phyloP scores from a whole-genome alignment of 2,329 filamentous ascomycete species.

The Fusarium temperatum region DNA sequence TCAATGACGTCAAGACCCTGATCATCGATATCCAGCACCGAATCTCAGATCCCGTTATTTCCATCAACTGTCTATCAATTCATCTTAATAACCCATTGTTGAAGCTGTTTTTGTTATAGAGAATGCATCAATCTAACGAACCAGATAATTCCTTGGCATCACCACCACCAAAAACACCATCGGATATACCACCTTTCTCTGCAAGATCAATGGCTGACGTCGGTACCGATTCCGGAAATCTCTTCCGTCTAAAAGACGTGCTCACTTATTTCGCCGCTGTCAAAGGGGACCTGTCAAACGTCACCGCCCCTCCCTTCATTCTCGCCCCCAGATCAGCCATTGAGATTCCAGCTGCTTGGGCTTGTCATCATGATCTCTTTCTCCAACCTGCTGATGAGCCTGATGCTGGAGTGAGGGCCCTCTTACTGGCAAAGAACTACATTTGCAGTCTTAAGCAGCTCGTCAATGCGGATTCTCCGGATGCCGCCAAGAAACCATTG shows the following conservation, averaged over 20 bases:
- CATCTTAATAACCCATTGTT: background rate
- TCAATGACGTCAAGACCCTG: conserved; percentile 20
- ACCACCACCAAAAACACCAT: background rate
- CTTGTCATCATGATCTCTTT: conserved; percentile 32
- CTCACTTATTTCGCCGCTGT: conserved; percentile 38
- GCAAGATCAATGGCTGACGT: conserved; percentile 10
- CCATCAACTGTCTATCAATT: background rate
- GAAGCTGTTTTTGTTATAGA: background rate
- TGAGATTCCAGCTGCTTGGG: conserved; percentile 62
- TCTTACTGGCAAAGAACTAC: conserved; percentile 13
- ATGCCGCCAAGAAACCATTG: conserved; percentile 55
- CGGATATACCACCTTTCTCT: background rate
- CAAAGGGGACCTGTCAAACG: conserved; percentile 61
- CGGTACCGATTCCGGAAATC: conserved; percentile 9
- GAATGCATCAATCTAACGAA: background rate
- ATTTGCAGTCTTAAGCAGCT: conserved; percentile 15
- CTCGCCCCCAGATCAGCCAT: conserved; percentile 59
- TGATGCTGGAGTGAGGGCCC: conserved; percentile 8
- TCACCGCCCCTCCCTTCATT: conserved; percentile 61
- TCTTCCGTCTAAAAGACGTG: conserved; percentile 6
- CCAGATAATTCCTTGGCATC: conserved; percentile 1
- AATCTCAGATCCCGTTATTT: conserved; percentile 3
- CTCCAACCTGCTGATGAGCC: conserved; percentile 15
- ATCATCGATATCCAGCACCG: background rate
- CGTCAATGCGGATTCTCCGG: conserved; percentile 1